Percentiles rank a stretch among this genome's conserved stretches.
phyloP scores from a whole-genome alignment of 2,329 filamentous ascomycete genomes.

The Malbranchea cinnamomea region DNA sequence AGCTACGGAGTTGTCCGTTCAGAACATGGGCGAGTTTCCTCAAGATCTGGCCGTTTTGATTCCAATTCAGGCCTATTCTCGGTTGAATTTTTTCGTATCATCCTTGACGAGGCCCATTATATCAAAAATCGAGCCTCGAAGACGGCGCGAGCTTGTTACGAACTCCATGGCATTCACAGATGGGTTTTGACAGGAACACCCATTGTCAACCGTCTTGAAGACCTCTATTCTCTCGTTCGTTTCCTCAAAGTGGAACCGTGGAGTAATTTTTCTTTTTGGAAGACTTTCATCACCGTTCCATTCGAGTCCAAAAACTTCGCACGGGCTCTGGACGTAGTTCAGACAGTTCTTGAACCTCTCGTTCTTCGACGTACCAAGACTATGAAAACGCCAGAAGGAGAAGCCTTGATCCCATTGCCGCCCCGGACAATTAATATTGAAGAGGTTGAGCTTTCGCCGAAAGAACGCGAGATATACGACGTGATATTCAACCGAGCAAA shows the following conservation, averaged over 20 bases:
- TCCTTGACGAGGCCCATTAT: conserved; percentile 86
- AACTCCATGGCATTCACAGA: conserved; percentile 67
- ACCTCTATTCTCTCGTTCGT: conserved; percentile 81
- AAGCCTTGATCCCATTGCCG: conserved; percentile 67
- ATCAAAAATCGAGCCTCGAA: conserved; percentile 89
- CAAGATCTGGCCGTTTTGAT: conserved; percentile 47
- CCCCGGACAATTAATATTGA: conserved; percentile 72
- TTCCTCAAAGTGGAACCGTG: conserved; percentile 93
- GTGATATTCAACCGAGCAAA: conserved; percentile 76
- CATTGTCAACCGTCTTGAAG: conserved; percentile 90
- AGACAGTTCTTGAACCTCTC: conserved; percentile 90
- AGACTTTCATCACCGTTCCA: conserved; percentile 92
- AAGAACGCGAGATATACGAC: conserved; percentile 84
- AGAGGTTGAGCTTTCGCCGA: conserved; percentile 66
- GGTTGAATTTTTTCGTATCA: conserved; percentile 84
- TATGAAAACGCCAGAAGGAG: conserved; percentile 86
- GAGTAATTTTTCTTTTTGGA: conserved; percentile 99
- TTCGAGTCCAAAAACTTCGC: conserved; percentile 95
- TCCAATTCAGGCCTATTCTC: conserved; percentile 69
- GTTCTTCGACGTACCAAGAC: conserved; percentile 92
- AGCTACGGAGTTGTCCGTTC: conserved; percentile 87
- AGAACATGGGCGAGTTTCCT: conserved; percentile 62
- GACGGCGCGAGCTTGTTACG: conserved; percentile 88
- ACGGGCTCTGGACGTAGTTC: conserved; percentile 85
- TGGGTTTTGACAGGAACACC: conserved; percentile 94